Evolutionary conservation across 257 asterid genomes (phyloP), one percentile per base, ranked within the genome.

Genomic region (Nicotiana benthamiana): DNA sequence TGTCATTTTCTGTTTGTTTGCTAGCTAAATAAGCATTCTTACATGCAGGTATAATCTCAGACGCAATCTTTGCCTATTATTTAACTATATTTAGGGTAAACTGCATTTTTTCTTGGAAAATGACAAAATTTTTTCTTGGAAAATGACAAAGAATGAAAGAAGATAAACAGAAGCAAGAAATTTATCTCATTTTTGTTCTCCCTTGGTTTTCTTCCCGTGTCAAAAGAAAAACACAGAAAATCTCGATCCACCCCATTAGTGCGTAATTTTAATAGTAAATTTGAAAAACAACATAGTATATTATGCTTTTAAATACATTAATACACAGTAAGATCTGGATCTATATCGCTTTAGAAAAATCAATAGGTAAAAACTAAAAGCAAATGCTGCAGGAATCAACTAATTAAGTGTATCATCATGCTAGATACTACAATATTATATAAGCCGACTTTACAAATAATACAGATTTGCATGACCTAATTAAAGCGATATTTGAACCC

Each of bases 1-100:
- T 67, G 75, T n/a, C 75, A 34, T 36, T 67, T 34, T 67, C 75
- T 67, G 54, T 67, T 67, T 67, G 75, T 67, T 67, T 67, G 75
- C 9, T 67, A 34, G n/a, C 12, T 10, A 67, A 56, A 67, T 67
- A n/a, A 67, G 30, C 28, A n/a, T 36, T 27, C 0, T 18, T 20
- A 3, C 75, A 67, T 18, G 53, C 1, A 56, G 59, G 7, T 53
- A 56, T 56, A 56, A 7, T 18, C 10, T 56, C 62, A 56, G 11
- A 56, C 11, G 24, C 20, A 56, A 56, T 6, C 12, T 56, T 56
- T 56, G 62, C 62, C 12, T 7, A 56, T n/a, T n/a, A 56, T 56
- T 56, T 56, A 2, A 17, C 18, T 51, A 51, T 48, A 48, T 51
- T 51, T 51, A 51, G 56, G 18, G 56, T 15, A 51, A 3, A 51